Evolutionary conservation across 176 grass and related monocot species (phyloP).

Genomic region (Oryza meridionalis): DNA sequence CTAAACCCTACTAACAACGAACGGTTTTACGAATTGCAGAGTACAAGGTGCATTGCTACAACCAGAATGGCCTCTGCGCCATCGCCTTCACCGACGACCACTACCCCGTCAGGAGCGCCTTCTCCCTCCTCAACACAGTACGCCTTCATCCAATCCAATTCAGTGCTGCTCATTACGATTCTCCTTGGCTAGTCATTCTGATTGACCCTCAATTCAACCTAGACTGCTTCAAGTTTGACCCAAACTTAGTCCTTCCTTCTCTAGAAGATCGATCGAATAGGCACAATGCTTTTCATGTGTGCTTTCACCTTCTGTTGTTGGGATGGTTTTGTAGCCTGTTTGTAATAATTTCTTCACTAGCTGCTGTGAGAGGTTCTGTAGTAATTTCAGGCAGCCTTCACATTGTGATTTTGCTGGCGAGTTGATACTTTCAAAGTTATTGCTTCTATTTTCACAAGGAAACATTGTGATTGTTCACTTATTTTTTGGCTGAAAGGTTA

Average conservation of each 20-base stretch:
- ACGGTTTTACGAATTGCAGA: conserved; percentile 35
- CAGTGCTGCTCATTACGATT: not conserved
- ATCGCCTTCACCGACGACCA: conserved; percentile 64
- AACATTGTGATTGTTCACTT: no score
- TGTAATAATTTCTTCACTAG: no score
- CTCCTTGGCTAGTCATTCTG: not conserved
- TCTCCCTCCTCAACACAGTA: conserved; percentile 60
- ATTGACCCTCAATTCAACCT: not conserved
- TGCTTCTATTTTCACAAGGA: no score
- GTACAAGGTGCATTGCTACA: conserved; percentile 75
- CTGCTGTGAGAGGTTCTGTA: no score
- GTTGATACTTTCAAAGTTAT: no score
- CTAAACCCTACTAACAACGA: no score
- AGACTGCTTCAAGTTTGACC: no score
- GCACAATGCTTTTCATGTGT: not conserved
- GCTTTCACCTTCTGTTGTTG: no score
- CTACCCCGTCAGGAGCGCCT: conserved; percentile 67
- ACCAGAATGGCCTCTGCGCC: conserved; percentile 59
- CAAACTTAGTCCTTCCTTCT: not conserved
- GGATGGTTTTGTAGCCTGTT: no score
- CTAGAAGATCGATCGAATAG: not conserved
- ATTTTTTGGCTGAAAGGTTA: not conserved
- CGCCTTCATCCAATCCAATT: not conserved
- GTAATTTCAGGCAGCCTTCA: no score
- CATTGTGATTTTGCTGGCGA: no score